Conservation (phyloP, 148 eudicot genomes). For the Talinum fruticosum region DNA sequence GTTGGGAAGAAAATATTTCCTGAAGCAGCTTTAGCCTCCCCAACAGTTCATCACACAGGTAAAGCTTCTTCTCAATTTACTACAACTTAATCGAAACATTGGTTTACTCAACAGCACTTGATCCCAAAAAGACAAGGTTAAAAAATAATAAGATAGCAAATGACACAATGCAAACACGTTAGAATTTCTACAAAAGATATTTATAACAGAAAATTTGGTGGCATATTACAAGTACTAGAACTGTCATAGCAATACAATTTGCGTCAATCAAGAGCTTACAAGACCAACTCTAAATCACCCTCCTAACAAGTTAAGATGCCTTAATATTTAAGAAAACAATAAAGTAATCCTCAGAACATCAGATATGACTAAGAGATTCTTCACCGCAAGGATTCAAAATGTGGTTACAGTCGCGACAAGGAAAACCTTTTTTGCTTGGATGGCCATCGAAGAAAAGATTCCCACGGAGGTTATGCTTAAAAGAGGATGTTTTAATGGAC, state of each 20-base stretch:
- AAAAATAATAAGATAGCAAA: not conserved
- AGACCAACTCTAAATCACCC: not conserved
- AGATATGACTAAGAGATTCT: too few species aligned
- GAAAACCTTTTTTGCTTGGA: too few species aligned
- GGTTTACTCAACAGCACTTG: not conserved
- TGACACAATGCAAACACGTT: not conserved
- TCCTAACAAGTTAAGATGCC: not conserved
- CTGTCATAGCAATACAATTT: not conserved
- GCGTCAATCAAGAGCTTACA: not conserved
- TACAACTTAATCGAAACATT: not conserved
- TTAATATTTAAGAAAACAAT: not conserved
- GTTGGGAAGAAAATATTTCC: not conserved
- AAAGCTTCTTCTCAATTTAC: not conserved
- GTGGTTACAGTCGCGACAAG: too few species aligned
- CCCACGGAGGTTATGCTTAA: too few species aligned
- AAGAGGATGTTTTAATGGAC: too few species aligned
- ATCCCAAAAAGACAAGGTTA: not conserved
- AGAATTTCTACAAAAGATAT: not conserved
- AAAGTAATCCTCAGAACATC: too few species aligned
- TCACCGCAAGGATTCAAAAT: too few species aligned
- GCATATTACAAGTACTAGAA: not conserved
- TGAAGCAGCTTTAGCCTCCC: not conserved
- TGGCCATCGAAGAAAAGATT: too few species aligned
- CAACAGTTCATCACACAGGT: not conserved
- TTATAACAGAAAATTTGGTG: not conserved